These are phyloP conservation scores for Solanum paucissectum DNA, from an alignment of 257 asterid species.

Conservation along the genomic window DNA sequence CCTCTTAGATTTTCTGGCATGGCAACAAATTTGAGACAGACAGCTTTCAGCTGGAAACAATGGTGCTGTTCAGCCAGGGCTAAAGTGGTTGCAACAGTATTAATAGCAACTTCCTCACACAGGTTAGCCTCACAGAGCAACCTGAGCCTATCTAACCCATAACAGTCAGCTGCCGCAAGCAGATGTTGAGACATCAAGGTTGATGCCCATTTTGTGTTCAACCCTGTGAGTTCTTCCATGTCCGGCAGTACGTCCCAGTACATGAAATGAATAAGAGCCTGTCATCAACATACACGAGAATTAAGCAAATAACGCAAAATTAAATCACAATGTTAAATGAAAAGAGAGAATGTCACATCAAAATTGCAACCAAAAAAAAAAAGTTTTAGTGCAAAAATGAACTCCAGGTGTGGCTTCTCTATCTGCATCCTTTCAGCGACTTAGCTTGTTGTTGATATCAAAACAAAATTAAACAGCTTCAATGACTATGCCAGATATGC, in stretches of 20 bases:
- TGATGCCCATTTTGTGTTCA: conserved; percentile 73
- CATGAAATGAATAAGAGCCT: conserved; percentile 86
- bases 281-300: conserved; percentile 6
- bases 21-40: conserved; percentile 78
- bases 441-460: not conserved
- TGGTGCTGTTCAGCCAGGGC: conserved; percentile 98
- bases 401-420: not conserved
- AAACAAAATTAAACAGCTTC: not conserved
- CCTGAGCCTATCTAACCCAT: conserved; percentile 84
- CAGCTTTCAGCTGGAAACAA: conserved; percentile 78
- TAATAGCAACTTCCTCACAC: conserved; percentile 75
- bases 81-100: conserved; percentile 91
- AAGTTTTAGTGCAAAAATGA: not conserved
- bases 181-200: conserved; percentile 93
- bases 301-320: not conserved
- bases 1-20: conserved; percentile 85
- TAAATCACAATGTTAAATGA: not conserved
- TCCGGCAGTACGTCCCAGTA: conserved; percentile 83
- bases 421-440: not conserved
- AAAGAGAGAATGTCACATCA: not conserved
- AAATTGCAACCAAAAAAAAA: not conserved
- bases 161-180: conserved; percentile 93
- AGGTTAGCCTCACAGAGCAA: conserved; percentile 80
- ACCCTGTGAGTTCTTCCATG: conserved; percentile 87
- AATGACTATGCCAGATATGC: not conserved